Evolutionary conservation across 495 filamentous ascomycete species (phyloP), one percentile per base, ranked within the genome.

Genomic region (Daldinia concentrica): DNA sequence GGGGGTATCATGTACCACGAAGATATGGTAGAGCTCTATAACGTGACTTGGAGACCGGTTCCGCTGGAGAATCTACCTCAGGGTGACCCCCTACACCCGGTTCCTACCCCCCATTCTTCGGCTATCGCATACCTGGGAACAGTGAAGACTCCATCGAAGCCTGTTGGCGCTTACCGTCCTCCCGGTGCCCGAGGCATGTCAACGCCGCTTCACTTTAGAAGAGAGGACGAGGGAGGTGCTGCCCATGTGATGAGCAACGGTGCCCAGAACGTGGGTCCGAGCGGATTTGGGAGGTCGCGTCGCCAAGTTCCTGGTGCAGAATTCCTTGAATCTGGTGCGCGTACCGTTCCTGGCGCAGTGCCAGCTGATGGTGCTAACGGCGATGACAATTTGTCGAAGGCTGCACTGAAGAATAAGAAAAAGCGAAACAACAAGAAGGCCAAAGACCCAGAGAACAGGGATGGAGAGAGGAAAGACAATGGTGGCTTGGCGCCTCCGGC

Each of bases 331-430:
- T 34, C 71, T 12, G 74, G 71, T 29, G 64, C 76, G 8, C 61
- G 81, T 32, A 19, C 73, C 15, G 86, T 97, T 29, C 95, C 94
- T 8, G 95, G 95, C 8, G 93, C 94, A 8, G 88, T 89, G 30
- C 82, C 88, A n/a, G 87, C 87, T 43, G 82, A 90, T 59, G 88
- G 88, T 60, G 88, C 89, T 32, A 89, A 90, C 32, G 88, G 86
- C 24, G 86, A 91, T 56, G 92, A 91, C 65, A 90, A 84, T 68
- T 80, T 96, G 45, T 94, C 92, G 68, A 97, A 94, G 80, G 86
- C 93, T 15, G 95, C 94, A 0, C 81, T 94, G 58, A 97, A 98
- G 84, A 99, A 98, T 83, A 98, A 98, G 89, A 98, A 98, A 87
- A 99, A 99, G 87, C 87, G 95, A 37, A 93, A 97, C 77, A 94